Percentiles rank a stretch among this genome's conserved stretches.
Conservation (phyloP, 331 rosid species). For the Rhamnella rubrinervis region DNA sequence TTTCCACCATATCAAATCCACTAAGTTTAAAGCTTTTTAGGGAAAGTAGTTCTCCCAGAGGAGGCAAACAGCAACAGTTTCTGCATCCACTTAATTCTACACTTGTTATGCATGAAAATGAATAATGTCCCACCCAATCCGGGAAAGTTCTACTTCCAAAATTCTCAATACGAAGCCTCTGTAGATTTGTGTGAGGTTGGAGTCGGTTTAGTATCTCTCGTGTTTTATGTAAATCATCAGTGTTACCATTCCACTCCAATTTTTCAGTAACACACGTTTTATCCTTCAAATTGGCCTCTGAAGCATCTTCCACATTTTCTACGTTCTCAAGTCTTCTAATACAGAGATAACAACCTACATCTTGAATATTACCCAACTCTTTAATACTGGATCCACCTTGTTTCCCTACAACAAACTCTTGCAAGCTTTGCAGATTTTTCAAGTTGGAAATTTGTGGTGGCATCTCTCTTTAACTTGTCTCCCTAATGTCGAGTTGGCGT, state of each 20-base stretch:
- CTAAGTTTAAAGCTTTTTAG: background rate
- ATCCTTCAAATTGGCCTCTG: conserved; percentile 1
- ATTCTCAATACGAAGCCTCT: background rate
- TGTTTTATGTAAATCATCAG: background rate
- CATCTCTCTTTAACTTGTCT: background rate
- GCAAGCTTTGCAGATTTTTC: background rate
- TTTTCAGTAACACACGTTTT: background rate
- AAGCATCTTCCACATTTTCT: conserved; percentile 7
- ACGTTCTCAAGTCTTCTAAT: conserved; percentile 24
- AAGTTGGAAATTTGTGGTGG: background rate
- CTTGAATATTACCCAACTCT: conserved; percentile 14
- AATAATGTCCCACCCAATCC: conserved; percentile 1
- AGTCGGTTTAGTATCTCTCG: conserved; percentile 13
- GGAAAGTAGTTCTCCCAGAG: background rate
- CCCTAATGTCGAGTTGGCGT: conserved; percentile 1
- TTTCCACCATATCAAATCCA: background rate
- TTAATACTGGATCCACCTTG: background rate
- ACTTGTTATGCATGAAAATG: conserved; percentile 1
- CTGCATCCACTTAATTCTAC: background rate
- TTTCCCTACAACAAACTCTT: conserved; percentile 6
- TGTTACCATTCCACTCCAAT: conserved; percentile 22
- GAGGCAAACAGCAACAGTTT: conserved; percentile 15
- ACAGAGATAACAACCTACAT: conserved; percentile 5
- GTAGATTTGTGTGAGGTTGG: conserved; percentile 7
- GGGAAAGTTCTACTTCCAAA: conserved; percentile 7